Evolutionary conservation across 1,284 basidiomycete genomes (phyloP).

Genomic region (Somion occarium): DNA sequence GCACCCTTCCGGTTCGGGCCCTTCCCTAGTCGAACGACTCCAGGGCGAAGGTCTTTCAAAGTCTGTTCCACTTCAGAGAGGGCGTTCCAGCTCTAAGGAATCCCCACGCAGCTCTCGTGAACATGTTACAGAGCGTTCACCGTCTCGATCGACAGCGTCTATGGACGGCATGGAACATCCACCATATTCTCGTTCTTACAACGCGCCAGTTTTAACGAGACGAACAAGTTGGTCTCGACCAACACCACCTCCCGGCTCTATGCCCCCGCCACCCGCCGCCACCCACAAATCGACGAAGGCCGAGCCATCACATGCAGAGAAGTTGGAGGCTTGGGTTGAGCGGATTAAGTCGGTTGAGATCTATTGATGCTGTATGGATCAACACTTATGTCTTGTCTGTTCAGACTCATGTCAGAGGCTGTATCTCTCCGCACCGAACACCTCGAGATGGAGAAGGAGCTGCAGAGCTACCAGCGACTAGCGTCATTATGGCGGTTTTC

Average conservation of each 20-base stretch:
- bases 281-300: not conserved
- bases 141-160: not conserved
- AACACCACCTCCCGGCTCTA: not conserved
- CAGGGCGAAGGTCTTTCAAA: no score
- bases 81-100: no score
- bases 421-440: constrained; percentile 22
- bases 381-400: not conserved
- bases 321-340: constrained; percentile 24
- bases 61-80: no score
- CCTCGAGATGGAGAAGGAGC: constrained; percentile 20
- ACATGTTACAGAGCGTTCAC: not conserved
- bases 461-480: constrained; percentile 18
- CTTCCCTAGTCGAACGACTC: not conserved
- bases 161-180: not conserved
- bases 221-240: not conserved
- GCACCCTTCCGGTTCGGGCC: not conserved
- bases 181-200: not conserved
- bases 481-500: constrained; percentile 13
- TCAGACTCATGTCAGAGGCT: constrained; percentile 23
- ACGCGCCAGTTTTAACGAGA: not conserved
- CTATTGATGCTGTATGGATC: not conserved
- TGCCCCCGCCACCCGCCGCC: not conserved
- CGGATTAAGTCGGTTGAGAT: constrained; percentile 26
- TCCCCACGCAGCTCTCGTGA: not conserved
- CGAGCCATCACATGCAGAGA: constrained; percentile 18